phyloP scores from a whole-genome alignment of 2,329 filamentous ascomycete genomes.

The Achaetomium macrosporum region DNA sequence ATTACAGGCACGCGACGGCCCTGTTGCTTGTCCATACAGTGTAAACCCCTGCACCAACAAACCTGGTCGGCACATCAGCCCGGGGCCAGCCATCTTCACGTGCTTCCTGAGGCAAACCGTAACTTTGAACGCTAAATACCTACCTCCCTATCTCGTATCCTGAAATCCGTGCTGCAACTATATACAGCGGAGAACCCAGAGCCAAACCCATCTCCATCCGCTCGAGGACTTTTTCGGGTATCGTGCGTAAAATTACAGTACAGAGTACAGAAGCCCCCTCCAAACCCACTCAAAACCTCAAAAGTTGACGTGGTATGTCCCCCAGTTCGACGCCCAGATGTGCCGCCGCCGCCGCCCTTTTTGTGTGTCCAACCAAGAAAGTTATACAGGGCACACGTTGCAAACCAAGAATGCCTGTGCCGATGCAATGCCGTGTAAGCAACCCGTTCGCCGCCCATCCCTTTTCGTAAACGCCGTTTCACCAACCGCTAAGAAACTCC shows the following conservation, averaged over 20 bases:
- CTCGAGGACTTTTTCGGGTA: constrained; percentile 26
- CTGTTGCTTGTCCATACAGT: not conserved
- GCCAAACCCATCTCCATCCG: not conserved
- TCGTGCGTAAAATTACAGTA: constrained; percentile 27
- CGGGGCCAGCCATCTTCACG: not conserved
- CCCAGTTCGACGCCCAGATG: constrained; percentile 6
- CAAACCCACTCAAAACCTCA: constrained; percentile 2
- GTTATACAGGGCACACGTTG: constrained; percentile 15
- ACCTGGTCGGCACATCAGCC: not conserved
- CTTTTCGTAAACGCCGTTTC: constrained; percentile 9
- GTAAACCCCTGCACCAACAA: not conserved
- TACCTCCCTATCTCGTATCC: too few relatives aligned
- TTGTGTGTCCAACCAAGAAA: constrained; percentile 9
- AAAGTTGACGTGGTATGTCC: not conserved
- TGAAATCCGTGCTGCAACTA: not conserved
- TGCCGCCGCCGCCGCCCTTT: constrained; percentile 9
- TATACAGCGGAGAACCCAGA: not conserved
- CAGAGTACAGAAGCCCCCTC: constrained; percentile 6
- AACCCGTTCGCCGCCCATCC: constrained; percentile 7
- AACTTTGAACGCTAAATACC: not conserved
- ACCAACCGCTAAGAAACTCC: constrained; percentile 2
- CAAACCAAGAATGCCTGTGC: constrained; percentile 18
- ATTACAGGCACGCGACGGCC: constrained; percentile 8
- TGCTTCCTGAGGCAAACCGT: too few relatives aligned
- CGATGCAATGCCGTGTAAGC: constrained; percentile 19